Conservation (phyloP, 768 basidiomycete species). For the Termitomyces sp. region DNA sequence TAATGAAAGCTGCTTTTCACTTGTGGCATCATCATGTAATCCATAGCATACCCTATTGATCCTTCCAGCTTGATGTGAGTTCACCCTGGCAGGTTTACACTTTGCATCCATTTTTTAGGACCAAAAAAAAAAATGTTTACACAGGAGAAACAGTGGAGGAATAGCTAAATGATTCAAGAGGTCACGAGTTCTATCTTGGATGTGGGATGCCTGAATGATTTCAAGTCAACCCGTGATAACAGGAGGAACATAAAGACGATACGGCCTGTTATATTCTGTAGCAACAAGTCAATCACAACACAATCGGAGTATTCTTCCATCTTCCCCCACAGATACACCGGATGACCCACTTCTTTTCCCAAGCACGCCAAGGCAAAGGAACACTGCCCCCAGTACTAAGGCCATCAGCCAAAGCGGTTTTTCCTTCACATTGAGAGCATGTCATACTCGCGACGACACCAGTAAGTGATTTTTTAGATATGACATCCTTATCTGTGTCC, state of each 20-base stretch:
- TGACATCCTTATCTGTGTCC: slow-evolving; percentile 48
- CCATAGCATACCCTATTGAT: too few species aligned
- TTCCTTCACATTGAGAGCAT: slow-evolving; percentile 64
- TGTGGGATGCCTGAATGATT: not conserved
- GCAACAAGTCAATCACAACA: not conserved
- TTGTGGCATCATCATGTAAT: too few species aligned
- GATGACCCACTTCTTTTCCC: slow-evolving; percentile 56
- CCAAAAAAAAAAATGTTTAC: too few species aligned
- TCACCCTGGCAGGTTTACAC: too few species aligned
- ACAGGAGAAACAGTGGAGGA: too few species aligned
- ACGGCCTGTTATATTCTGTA: not conserved
- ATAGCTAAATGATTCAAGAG: not conserved
- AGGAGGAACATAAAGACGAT: too few species aligned
- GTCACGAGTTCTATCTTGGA: slow-evolving; percentile 28
- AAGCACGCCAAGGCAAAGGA: slow-evolving; percentile 47
- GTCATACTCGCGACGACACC: slow-evolving; percentile 31
- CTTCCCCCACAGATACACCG: slow-evolving; percentile 70
- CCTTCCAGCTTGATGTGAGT: too few species aligned
- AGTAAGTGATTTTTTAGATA: slow-evolving; percentile 53
- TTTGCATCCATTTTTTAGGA: too few species aligned
- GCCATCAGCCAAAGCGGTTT: slow-evolving; percentile 38
- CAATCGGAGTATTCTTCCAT: slow-evolving; percentile 34
- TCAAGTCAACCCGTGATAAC: not conserved
- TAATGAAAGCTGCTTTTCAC: too few species aligned
- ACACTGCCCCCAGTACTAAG: slow-evolving; percentile 22